Percentiles rank a stretch among this genome's conserved stretches.
Evolutionary conservation across 176 grass and related monocot species (phyloP).

Genomic region (Phoenix roebelenii): DNA sequence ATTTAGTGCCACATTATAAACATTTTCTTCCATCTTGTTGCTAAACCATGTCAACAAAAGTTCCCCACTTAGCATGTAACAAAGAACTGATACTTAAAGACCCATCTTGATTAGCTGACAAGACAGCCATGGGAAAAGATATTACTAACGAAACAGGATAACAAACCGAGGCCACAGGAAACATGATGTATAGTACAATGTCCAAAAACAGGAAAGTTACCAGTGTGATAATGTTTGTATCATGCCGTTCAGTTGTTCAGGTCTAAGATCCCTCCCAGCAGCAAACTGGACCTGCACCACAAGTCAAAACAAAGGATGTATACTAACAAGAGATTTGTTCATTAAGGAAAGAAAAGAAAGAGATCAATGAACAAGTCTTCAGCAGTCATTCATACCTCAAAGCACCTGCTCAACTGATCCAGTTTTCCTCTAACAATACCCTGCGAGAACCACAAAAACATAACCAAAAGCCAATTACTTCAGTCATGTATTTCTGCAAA

Average conservation of each 20-base stretch:
- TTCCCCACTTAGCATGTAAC: too few species aligned
- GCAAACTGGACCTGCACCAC: slow-evolving; percentile 1
- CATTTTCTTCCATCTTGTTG: too few species aligned
- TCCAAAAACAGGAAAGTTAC: neutral
- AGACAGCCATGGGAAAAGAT: too few species aligned
- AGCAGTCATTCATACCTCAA: neutral
- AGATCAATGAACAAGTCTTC: neutral
- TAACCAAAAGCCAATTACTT: neutral
- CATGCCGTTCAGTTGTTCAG: neutral
- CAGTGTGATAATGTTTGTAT: neutral
- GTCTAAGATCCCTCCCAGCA: neutral
- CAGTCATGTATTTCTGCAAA: too few species aligned
- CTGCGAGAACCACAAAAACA: neutral
- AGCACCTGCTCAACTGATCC: neutral
- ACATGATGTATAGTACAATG: too few species aligned
- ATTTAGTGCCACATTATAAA: too few species aligned
- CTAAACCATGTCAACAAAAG: too few species aligned
- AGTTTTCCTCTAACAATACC: slow-evolving; percentile 4
- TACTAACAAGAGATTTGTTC: too few species aligned
- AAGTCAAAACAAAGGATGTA: neutral
- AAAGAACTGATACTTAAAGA: too few species aligned
- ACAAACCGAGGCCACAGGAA: too few species aligned
- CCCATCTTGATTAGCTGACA: too few species aligned
- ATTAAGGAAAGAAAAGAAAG: neutral
- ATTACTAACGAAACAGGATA: too few species aligned